Conservation (phyloP, 495 filamentous ascomycete genomes). For the Aspergillus kassunensis region DNA sequence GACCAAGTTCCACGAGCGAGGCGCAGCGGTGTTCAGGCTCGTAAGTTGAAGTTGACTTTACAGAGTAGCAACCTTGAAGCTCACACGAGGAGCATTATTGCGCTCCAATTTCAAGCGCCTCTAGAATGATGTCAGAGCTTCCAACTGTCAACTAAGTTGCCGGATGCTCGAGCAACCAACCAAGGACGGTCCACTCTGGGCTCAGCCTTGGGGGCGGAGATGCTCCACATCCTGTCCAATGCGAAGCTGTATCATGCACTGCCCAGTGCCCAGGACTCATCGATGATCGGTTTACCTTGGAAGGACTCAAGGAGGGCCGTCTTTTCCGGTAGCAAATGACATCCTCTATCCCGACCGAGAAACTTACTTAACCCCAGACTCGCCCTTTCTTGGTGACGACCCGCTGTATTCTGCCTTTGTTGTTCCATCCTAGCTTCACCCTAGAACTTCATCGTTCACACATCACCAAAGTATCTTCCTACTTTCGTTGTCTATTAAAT, state of each 20-base stretch:
- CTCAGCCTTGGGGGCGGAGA: slow-evolving; percentile 8
- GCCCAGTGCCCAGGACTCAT: no score
- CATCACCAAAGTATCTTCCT: no score
- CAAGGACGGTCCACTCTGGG: neutral
- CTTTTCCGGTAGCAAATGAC: neutral
- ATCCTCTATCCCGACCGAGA: neutral
- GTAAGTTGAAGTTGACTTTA: no score
- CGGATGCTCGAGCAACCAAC: neutral
- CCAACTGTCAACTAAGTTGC: no score
- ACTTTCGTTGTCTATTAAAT: no score
- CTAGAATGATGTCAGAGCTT: neutral
- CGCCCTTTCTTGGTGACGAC: slow-evolving; percentile 8
- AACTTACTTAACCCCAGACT: neutral
- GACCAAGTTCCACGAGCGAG: neutral
- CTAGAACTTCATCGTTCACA: no score
- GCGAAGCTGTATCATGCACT: neutral
- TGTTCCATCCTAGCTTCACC: neutral
- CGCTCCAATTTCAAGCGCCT: no score
- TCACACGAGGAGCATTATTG: no score
- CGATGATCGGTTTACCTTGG: no score
- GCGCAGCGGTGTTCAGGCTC: no score
- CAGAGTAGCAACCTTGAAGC: no score
- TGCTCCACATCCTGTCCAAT: slow-evolving; percentile 1
- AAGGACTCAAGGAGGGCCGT: neutral
- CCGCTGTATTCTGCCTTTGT: no score